Evolutionary conservation across 768 basidiomycete genomes (phyloP).

Genomic region (Atractiella rhizophila): DNA sequence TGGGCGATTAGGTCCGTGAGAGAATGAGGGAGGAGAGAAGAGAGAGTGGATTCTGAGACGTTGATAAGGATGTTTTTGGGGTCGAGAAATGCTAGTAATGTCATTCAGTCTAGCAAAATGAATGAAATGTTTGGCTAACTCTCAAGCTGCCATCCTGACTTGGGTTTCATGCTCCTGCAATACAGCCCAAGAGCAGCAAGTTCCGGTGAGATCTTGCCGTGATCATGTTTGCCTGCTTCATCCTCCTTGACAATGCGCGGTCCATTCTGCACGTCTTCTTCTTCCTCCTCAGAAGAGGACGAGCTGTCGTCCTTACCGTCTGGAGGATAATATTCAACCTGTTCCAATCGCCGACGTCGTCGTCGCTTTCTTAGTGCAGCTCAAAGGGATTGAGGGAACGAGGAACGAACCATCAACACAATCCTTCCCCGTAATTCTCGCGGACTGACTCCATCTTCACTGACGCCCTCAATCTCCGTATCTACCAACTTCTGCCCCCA

Average conservation of each 20-base stretch:
- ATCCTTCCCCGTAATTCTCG: no score
- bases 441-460: no score
- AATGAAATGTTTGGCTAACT: background rate
- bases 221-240: background rate
- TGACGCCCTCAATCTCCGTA: background rate
- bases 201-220: background rate
- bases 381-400: background rate
- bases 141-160: background rate
- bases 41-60: slow-evolving; percentile 1
- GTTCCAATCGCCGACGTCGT: background rate
- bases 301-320: background rate
- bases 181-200: background rate
- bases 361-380: background rate
- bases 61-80: slow-evolving; percentile 3
- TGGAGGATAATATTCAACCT: background rate
- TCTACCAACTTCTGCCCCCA: background rate
- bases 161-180: background rate
- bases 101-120: background rate
- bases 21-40: background rate
- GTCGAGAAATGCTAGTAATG: background rate
- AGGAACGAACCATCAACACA: background rate
- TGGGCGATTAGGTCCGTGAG: background rate
- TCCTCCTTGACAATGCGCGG: background rate
- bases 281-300: background rate
- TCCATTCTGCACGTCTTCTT: background rate